Evolutionary conservation across 495 filamentous ascomycete genomes (phyloP), one percentile per base, ranked within the genome.

Genomic region (Glonium stellatum): DNA sequence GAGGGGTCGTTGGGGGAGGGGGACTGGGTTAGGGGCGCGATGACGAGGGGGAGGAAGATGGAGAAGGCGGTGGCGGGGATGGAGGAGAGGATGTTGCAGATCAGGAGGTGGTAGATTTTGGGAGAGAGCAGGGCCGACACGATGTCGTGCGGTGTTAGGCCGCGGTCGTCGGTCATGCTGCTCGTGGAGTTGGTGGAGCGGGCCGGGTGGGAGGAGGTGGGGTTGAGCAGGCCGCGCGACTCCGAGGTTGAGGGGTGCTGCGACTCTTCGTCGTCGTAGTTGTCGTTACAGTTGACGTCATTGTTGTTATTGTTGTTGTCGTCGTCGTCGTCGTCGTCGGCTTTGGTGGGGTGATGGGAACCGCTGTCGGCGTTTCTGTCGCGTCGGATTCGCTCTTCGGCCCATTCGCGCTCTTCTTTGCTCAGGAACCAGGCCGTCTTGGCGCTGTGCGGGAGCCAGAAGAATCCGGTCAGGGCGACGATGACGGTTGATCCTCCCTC

Each of bases 41-140:
- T 64, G 4, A 84, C 77, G 10, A 84, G 67, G 2, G 82, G 82
- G 31, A 84, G 68, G 70, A 84, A 84, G 39, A 84, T 71, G 5
- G 70, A 66, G 57, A 84, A 84, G 31, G 79, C 82, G 5, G 71
- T 76, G 10, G 69, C 69, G 2, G 81, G 80, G 27, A 84, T 72
- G 22, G 78, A 71, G 35, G 79, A 78, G 59, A 75, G 73, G 54
- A 84, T 82, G 67, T 84, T 84, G 66, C 76, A 71, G 41, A 69
- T 39, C 5, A 84, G 68, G 10, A 82, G 58, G 54, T 71, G 72
- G 74, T 75, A 83, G 52, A 83, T 69, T 61, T 81, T 81, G 71
- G 75, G 78, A 62, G 80, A 79, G 8, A 66, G 68, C 49, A 76
- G 61, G 1, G 81, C 78, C 31, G 79, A 75, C 35, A 76, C 49